Conservation (phyloP, 2,329 filamentous ascomycete genomes). For the Trichoderma sp. region DNA sequence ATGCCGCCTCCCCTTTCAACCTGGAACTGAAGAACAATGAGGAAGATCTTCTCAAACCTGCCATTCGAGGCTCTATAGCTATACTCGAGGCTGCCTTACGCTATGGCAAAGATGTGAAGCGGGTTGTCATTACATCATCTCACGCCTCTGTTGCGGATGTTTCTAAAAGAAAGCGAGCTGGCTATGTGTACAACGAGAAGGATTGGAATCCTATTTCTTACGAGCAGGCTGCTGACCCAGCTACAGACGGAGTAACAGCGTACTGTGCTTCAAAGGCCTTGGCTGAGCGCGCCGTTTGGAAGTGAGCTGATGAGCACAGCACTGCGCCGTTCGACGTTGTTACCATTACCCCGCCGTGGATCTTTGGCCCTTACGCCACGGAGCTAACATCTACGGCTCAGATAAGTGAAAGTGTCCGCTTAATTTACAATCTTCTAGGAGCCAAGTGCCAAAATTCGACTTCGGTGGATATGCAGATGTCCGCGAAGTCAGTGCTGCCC, state of each 20-base stretch:
- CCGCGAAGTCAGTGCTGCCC: background rate
- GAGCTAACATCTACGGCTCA: background rate
- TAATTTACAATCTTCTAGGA: background rate
- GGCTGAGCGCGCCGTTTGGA: conserved; percentile 65
- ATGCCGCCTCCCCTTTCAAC: conserved; percentile 1
- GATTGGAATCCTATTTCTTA: background rate
- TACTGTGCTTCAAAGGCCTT: conserved; percentile 44
- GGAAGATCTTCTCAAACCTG: conserved; percentile 2
- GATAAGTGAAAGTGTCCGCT: background rate
- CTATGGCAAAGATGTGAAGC: background rate
- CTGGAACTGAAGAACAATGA: background rate
- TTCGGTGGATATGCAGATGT: conserved; percentile 3
- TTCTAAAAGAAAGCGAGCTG: background rate
- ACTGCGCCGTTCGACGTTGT: conserved; percentile 21
- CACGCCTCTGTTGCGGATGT: background rate
- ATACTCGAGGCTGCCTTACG: background rate
- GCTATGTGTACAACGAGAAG: background rate
- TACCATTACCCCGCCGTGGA: conserved; percentile 3
- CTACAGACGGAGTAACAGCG: conserved; percentile 19
- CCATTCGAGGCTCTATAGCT: background rate
- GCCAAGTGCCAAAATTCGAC: background rate
- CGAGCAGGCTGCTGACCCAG: background rate
- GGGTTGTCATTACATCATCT: background rate
- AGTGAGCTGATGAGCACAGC: conserved; percentile 28
- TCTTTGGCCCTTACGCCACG: background rate